Evolutionary conservation across 371 early-diverging fungal genomes (phyloP), one percentile per base, ranked within the genome.

Genomic region (Rhizopus delemar): DNA sequence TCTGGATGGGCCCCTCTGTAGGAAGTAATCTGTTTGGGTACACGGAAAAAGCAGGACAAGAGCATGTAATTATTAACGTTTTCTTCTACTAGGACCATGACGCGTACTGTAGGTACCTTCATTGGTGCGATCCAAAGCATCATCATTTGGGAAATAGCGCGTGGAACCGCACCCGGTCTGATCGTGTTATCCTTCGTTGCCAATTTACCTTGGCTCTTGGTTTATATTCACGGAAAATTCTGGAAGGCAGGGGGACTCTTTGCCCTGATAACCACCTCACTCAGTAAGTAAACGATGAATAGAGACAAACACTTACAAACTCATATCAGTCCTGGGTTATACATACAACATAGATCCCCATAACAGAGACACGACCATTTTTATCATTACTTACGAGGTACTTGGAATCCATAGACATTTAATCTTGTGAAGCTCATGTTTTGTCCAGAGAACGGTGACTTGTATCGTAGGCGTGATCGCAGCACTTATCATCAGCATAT

Each of bases 1-100:
- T 79, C 38, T 79, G 79, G 79, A 79, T 79, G 79, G 79, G 79
- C 13, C 76, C 79, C 1, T 72, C 73, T 6, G 71, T 76, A 2
- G 79, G 79, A 7, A 79, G 79, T 46, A 76, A 69, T 39, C 67
- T 76, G 59, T 79, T 79, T 49, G 79, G 76, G 77, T 77, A 68
- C 67, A 59, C 15, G 39, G 4, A 32, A 31, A 50, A 33, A 50
- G 3, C 2, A 22, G 22, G 22, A 22, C 0, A 22, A 22, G 22
- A 49, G 28, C 9, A 35, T 45, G 69, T 68, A 56, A 59, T 56
- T 38, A 41, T 39, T 9, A 2, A 6, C 15, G 4, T 33, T 5
- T n/a, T 55, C 13, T 61, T 46, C 15, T 13, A 28, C 12, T 46
- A 77, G 77, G 2, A 68, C 74, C 34, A 70, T 76, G 70, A 74